Conservation (phyloP, 345 rosid species). For the Draba incana region DNA sequence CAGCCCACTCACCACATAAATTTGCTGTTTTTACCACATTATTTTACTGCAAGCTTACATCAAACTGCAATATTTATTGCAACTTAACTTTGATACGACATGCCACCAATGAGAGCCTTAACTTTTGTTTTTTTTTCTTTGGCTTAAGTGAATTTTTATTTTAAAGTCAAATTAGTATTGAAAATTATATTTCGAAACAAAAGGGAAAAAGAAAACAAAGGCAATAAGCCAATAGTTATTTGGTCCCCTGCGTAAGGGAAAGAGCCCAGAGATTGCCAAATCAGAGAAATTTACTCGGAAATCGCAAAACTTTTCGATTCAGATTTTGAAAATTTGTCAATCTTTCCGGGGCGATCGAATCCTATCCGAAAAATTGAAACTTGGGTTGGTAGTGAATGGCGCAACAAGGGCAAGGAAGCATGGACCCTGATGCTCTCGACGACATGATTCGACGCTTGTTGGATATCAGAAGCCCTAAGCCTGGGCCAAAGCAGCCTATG, state of each 20-base stretch:
- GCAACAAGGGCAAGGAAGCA: conserved; percentile 32
- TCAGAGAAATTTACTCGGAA: neutral
- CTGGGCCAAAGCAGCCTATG: conserved; percentile 64
- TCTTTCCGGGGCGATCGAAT: conserved; percentile 13
- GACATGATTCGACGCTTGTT: conserved; percentile 37
- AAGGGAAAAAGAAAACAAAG: too few relatives aligned
- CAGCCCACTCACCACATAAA: too few relatives aligned
- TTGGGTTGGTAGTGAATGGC: conserved; percentile 21
- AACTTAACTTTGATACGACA: too few relatives aligned
- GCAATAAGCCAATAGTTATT: neutral
- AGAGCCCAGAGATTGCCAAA: conserved; percentile 6
- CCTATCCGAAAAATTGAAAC: conserved; percentile 32
- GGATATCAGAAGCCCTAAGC: conserved; percentile 30
- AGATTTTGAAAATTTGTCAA: neutral
- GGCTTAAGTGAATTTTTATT: too few relatives aligned
- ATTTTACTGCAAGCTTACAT: too few relatives aligned
- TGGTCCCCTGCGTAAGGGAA: neutral
- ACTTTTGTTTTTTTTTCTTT: too few relatives aligned
- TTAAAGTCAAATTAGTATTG: too few relatives aligned
- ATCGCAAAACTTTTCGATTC: neutral
- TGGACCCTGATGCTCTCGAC: conserved; percentile 38
- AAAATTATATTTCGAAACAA: too few relatives aligned
- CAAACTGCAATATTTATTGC: too few relatives aligned
- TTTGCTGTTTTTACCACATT: too few relatives aligned
- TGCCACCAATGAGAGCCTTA: too few relatives aligned